Conservation (phyloP, 805 yeast genomes). For the Nakazawaea ernobii region DNA sequence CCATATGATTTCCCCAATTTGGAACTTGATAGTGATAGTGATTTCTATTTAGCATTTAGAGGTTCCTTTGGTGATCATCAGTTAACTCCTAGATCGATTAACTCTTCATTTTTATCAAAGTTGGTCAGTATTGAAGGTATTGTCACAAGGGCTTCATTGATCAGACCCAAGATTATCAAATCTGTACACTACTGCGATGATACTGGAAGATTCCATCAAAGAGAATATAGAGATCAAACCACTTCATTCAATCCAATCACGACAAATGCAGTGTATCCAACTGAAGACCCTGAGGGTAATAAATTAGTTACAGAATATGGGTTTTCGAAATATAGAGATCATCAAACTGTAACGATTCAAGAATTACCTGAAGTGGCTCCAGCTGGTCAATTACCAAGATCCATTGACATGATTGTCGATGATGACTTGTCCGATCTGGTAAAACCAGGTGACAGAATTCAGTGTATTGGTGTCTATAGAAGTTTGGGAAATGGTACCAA, state of each 20-base stretch:
- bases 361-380: slow-evolving; percentile 98
- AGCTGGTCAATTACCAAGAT: slow-evolving; percentile 94
- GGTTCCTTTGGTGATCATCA: slow-evolving; percentile 91
- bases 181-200: slow-evolving; percentile 90
- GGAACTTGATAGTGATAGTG: slow-evolving; percentile 53
- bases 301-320: slow-evolving; percentile 90
- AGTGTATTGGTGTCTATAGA: slow-evolving; percentile 88
- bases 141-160: slow-evolving; percentile 88
- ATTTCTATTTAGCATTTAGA: slow-evolving; percentile 70
- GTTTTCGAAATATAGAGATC: slow-evolving; percentile 85
- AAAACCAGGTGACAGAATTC: slow-evolving; percentile 95
- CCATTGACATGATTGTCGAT: slow-evolving; percentile 87
- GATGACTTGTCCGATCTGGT: slow-evolving; percentile 89
- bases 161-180: slow-evolving; percentile 85
- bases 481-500: slow-evolving; percentile 74
- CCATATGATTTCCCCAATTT: slow-evolving; percentile 47
- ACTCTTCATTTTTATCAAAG: slow-evolving; percentile 70
- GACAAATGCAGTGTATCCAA: slow-evolving; percentile 84
- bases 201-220: slow-evolving; percentile 77
- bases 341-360: slow-evolving; percentile 88
- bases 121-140: slow-evolving; percentile 91
- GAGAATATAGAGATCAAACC: slow-evolving; percentile 90
- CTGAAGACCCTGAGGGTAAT: slow-evolving; percentile 89
- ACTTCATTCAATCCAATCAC: slow-evolving; percentile 82
- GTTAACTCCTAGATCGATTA: slow-evolving; percentile 82